Percentiles rank a stretch among this genome's conserved stretches.
phyloP scores from a whole-genome alignment of 768 basidiomycete species.

The Porphyrellus cyaneotinctus region DNA sequence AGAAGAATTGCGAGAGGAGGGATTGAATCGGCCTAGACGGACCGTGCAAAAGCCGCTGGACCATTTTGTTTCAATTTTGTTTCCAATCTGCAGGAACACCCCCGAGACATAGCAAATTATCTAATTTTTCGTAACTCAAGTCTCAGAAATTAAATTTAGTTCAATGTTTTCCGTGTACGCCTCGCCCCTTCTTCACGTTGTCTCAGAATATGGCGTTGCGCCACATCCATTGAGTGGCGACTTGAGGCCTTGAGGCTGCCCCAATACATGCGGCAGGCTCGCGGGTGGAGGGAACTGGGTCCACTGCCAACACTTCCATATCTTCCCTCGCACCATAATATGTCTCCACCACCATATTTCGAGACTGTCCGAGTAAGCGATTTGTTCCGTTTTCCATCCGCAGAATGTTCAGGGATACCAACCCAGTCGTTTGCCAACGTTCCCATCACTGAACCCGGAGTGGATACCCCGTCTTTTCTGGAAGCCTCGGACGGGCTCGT shows the following conservation, averaged over 20 bases:
- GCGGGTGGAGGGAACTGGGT: constrained; percentile 9
- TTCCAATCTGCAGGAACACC: too few relatives aligned
- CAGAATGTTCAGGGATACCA: constrained; percentile 4
- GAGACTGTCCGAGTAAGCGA: constrained; percentile 59
- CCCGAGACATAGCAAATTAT: constrained; percentile 18
- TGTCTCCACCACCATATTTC: constrained; percentile 50
- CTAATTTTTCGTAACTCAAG: constrained; percentile 21
- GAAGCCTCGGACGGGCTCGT: constrained; percentile 87
- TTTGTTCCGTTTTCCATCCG: neutral
- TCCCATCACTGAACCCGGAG: constrained; percentile 65
- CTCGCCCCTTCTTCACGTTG: constrained; percentile 14
- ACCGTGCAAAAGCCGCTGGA: neutral
- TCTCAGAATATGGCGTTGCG: constrained; percentile 20
- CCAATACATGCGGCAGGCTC: constrained; percentile 15
- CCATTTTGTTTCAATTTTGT: constrained; percentile 5
- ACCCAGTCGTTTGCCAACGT: constrained; percentile 84
- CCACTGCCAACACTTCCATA: constrained; percentile 3
- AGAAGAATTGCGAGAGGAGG: constrained; percentile 5
- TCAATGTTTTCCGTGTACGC: constrained; percentile 3
- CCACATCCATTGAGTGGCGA: constrained; percentile 19
- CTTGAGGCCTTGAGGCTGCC: constrained; percentile 28
- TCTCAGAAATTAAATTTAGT: constrained; percentile 12
- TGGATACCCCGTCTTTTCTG: constrained; percentile 77
- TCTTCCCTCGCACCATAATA: constrained; percentile 13
- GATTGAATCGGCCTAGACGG: constrained; percentile 1